Conservation (phyloP, 305 asterid genomes). For the Fraxinus albicans region DNA sequence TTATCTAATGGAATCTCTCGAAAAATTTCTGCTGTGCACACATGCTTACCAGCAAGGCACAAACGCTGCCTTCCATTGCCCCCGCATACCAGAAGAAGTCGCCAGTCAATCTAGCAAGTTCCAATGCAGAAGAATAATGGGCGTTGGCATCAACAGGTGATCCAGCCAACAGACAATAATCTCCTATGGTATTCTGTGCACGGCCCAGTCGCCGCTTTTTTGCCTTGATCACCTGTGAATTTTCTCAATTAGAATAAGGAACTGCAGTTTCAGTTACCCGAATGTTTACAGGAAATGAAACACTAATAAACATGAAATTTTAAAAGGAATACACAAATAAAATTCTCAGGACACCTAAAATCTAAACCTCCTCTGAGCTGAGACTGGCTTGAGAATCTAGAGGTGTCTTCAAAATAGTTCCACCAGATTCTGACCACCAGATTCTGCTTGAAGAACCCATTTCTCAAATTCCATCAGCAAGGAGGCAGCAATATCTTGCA, state of each 20-base stretch:
- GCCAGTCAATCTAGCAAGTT: conserved; percentile 91
- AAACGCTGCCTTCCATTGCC: conserved; percentile 96
- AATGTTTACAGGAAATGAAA: conserved; percentile 2
- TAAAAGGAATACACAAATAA: conserved; percentile 26
- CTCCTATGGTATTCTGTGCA: conserved; percentile 97
- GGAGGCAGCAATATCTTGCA: conserved; percentile 96
- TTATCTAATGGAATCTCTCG: not conserved
- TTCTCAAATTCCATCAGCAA: conserved; percentile 95
- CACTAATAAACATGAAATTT: conserved; percentile 16
- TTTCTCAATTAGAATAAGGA: conserved; percentile 23
- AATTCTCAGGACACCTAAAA: conserved; percentile 76
- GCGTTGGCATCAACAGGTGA: conserved; percentile 99
- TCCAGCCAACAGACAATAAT: conserved; percentile 92
- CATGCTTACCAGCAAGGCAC: conserved; percentile 85
- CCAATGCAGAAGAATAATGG: conserved; percentile 84
- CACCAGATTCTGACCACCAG: conserved; percentile 94
- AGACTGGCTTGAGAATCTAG: conserved; percentile 98
- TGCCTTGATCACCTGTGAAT: conserved; percentile 88
- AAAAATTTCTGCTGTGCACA: not conserved
- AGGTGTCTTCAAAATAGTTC: conserved; percentile 94
- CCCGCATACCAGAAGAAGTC: conserved; percentile 99
- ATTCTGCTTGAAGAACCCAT: conserved; percentile 91
- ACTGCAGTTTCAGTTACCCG: conserved; percentile 15
- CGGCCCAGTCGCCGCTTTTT: conserved; percentile 92
- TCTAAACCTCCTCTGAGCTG: conserved; percentile 97